A percentile compares a stretch with the other conserved stretches of the same genome.
phyloP scores from a whole-genome alignment of 495 filamentous ascomycete species.

The Penicillium pancosmium region DNA sequence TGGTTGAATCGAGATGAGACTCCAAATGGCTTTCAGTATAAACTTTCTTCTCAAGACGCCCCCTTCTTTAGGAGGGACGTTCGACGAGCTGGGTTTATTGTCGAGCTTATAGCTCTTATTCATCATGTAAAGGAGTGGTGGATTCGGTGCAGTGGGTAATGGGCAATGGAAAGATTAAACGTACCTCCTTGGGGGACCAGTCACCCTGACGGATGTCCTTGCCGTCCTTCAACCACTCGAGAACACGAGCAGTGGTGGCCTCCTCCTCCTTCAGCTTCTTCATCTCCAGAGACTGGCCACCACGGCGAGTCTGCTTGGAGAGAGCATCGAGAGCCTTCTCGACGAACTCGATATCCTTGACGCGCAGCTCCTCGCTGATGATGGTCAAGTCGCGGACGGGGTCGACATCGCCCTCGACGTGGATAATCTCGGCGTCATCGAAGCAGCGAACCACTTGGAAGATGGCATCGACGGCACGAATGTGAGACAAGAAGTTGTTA shows the following conservation, averaged over 20 bases:
- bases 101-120: constrained; percentile 94
- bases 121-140: constrained; percentile 69
- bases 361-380: constrained; percentile 92
- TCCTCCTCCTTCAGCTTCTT: constrained; percentile 97
- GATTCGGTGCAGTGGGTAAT: constrained; percentile 3
- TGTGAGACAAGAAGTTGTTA: constrained; percentile 98
- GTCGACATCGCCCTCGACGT: constrained; percentile 98
- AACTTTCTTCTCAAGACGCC: constrained; percentile 79
- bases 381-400: constrained; percentile 92
- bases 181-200: constrained; percentile 95
- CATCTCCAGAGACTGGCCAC: constrained; percentile 96
- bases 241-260: constrained; percentile 84
- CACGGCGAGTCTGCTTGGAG: constrained; percentile 89
- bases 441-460: constrained; percentile 99
- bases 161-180: constrained; percentile 33
- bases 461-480: constrained; percentile 98
- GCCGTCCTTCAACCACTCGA: constrained; percentile 77
- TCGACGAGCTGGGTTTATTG: constrained; percentile 99
- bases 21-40: constrained; percentile 14
- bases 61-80: constrained; percentile 70
- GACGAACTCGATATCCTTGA: constrained; percentile 99
- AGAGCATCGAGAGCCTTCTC: constrained; percentile 90
- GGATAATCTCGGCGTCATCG: constrained; percentile 99
- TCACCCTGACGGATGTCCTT: constrained; percentile 90
- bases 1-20: constrained; percentile 9